Base-by-base conservation (phyloP, 2,329 filamentous ascomycete genomes). In the Colletotrichum neosansevieriae region DNA sequence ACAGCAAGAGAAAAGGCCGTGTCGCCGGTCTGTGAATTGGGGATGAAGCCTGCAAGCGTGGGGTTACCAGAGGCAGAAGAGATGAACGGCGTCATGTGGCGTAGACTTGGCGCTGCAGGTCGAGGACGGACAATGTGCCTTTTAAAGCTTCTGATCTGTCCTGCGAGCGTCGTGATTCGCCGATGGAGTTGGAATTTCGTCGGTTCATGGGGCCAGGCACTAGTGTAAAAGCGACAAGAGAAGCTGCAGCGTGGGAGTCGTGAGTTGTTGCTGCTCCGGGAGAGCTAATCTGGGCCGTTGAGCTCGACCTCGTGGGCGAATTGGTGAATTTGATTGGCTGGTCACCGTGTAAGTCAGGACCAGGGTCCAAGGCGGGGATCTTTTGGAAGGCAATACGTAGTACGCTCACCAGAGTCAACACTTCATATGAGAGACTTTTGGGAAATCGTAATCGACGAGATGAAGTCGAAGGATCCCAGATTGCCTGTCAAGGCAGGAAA, bases 51-150 rank as follows among this genome's bases (percentile, higher is more conserved):
- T 67, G 50, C 54, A 50, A 19, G 57, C 50, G 50, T 69, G 57
- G 63, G 67, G 57, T 69, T 17, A 3, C 17, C 17, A 6, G 53
- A 34, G 51, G 44, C 17, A 34, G 36, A 63, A 63, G 44, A 67
- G 50, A 67, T 58, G 67, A 58, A 63, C 63, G 44, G 67, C 58
- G 63, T 69, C 56, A 58, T 63, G 63, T 63, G 63, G 67, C 63
- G 53, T 68, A 44, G 36, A 29, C 63, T 67, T 69, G 67, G 67
- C 67, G 53, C 63, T 69, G 63, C 62, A 67, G 63, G 63, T 67
- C 63, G 21, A 60, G 44, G 49, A 42, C 61, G 44, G 58, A 34
- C 50, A 40, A 45, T 34, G 40, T 59, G 61, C 56, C 56, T 54
- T 54, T 44, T 38, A 56, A 59, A n/a, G 66, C 50, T 50, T 69